Evolutionary conservation across 2,329 filamentous ascomycete species (phyloP).

Genomic region (Apiospora sp.): DNA sequence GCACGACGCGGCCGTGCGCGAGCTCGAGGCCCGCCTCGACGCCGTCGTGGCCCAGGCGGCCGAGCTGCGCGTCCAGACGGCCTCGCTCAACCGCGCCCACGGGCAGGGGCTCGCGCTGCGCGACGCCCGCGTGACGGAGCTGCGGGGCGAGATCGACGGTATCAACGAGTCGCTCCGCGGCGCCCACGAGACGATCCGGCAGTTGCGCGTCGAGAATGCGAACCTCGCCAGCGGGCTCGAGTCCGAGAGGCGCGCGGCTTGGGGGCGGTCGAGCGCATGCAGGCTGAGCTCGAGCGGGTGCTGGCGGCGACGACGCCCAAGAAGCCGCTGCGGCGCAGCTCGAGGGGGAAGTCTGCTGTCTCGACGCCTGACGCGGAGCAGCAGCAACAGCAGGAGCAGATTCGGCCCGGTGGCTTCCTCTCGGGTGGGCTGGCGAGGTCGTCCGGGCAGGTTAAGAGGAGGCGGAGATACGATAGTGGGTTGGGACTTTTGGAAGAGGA

Average conservation of each 20-base stretch:
- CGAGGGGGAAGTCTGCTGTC: constrained; percentile 31
- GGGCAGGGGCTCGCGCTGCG: constrained; percentile 57
- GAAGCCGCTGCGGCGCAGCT: constrained; percentile 24
- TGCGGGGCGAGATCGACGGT: constrained; percentile 42
- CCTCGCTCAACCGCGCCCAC: constrained; percentile 49
- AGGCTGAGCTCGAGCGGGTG: constrained; percentile 58
- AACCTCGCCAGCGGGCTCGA: constrained; percentile 46
- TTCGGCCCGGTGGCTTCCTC: constrained; percentile 34
- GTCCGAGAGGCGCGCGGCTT: constrained; percentile 49
- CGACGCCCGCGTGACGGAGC: constrained; percentile 57
- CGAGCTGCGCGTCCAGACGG: constrained; percentile 42
- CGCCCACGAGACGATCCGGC: constrained; percentile 56
- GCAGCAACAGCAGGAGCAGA: not conserved
- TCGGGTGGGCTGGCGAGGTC: constrained; percentile 42
- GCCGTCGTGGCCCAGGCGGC: constrained; percentile 50
- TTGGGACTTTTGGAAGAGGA: constrained; percentile 63
- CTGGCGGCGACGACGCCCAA: constrained; percentile 43
- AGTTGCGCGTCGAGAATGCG: constrained; percentile 56
- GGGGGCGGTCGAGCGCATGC: constrained; percentile 57
- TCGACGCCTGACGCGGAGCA: constrained; percentile 15
- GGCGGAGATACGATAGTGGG: constrained; percentile 61
- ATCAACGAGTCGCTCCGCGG: constrained; percentile 51
- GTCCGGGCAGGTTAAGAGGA: constrained; percentile 48
- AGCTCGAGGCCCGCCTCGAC: constrained; percentile 55
- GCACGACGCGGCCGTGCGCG: constrained; percentile 45